Conservation (phyloP, 202 grass and related monocot genomes). For the Zoysia matrella region DNA sequence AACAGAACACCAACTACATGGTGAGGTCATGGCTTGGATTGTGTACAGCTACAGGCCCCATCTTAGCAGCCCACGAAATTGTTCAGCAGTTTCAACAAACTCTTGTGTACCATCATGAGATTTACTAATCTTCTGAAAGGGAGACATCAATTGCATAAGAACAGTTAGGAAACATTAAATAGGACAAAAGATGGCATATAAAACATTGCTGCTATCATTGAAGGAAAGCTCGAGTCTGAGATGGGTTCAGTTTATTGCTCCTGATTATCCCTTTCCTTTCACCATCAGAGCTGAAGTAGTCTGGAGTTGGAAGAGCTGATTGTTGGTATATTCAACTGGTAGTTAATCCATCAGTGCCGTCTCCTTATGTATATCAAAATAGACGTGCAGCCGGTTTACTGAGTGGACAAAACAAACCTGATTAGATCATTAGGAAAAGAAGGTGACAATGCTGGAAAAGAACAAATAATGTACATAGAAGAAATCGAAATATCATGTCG, state of each 20-base stretch:
- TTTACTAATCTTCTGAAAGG: conserved; percentile 36
- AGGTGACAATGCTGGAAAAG: background rate
- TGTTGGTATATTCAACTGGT: conserved; percentile 34
- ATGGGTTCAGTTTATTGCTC: conserved; percentile 17
- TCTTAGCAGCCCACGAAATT: conserved; percentile 33
- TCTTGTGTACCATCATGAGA: conserved; percentile 1
- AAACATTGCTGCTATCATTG: conserved; percentile 5
- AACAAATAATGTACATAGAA: background rate
- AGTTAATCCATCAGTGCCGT: conserved; percentile 14
- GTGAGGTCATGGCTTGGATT: conserved; percentile 2
- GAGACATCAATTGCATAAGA: conserved; percentile 38
- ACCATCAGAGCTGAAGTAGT: conserved; percentile 36
- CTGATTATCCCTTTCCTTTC: conserved; percentile 21
- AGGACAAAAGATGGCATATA: conserved; percentile 24
- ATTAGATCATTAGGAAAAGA: background rate
- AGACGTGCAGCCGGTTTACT: background rate
- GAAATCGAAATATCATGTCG: conserved; percentile 7
- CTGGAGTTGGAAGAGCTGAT: conserved; percentile 37
- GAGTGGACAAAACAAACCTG: conserved; percentile 2
- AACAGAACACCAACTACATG: conserved; percentile 6
- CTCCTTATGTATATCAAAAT: conserved; percentile 14
- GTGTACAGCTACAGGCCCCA: conserved; percentile 17
- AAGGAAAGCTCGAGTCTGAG: background rate
- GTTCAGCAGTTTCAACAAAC: conserved; percentile 28
- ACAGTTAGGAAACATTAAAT: background rate